phyloP scores from a whole-genome alignment of 257 asterid species.

The Solanum piurae region DNA sequence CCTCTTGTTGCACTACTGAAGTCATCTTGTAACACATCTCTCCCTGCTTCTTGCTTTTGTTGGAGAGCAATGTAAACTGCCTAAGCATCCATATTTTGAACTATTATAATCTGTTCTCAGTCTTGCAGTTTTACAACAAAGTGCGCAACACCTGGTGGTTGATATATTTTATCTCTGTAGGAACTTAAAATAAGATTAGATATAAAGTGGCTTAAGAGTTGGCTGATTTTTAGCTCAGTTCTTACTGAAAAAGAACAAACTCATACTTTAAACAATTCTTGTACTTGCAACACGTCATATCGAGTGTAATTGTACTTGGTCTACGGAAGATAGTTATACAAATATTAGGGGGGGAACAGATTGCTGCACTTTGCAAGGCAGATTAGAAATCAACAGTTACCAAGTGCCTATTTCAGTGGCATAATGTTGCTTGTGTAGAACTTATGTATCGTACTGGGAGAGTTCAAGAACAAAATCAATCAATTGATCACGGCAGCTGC shows the following conservation, averaged over 20 bases:
- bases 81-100: background rate
- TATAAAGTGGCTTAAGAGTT: background rate
- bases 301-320: background rate
- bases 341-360: background rate
- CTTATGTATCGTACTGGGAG: background rate
- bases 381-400: background rate
- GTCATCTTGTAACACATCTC: background rate
- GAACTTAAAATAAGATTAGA: background rate
- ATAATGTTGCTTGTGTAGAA: background rate
- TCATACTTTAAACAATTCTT: background rate
- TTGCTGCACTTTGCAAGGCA: background rate
- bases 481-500: background rate
- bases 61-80: background rate
- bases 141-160: too few relatives aligned
- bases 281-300: background rate
- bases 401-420: background rate
- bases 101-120: too few relatives aligned
- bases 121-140: background rate
- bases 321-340: background rate
- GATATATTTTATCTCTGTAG: background rate
- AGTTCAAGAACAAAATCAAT: background rate
- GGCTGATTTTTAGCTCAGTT: background rate
- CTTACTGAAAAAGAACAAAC: background rate
- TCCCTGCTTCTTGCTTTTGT: background rate
- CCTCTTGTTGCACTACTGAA: background rate